These are phyloP conservation scores for Cucurbitaria berberidis DNA, from an alignment of 2,329 filamentous ascomycete species.

Conservation along the genomic window DNA sequence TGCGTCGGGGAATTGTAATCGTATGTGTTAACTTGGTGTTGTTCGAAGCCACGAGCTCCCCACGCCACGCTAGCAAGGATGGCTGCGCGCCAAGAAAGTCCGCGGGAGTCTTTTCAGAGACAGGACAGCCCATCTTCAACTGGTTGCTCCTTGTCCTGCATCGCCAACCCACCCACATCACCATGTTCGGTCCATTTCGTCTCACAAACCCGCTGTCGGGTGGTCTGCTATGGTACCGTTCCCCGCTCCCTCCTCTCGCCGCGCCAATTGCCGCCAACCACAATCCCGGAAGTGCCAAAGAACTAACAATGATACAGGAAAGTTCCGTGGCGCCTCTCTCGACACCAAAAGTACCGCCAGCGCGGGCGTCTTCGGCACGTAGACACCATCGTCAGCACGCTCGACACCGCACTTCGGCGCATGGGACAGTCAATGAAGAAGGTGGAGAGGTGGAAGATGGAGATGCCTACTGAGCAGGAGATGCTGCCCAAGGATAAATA, in stretches of 20 bases:
- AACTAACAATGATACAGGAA: slow-evolving; percentile 66
- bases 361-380: slow-evolving; percentile 64
- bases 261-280: slow-evolving; percentile 12
- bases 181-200: slow-evolving; percentile 51
- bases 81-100: slow-evolving; percentile 40
- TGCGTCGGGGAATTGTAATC: background rate
- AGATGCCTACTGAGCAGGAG: slow-evolving; percentile 95
- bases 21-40: too few species aligned
- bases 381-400: slow-evolving; percentile 82
- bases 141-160: slow-evolving; percentile 17
- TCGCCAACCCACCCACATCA: slow-evolving; percentile 25
- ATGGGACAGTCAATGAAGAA: slow-evolving; percentile 73
- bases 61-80: slow-evolving; percentile 31
- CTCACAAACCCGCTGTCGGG: slow-evolving; percentile 49
- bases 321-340: slow-evolving; percentile 93
- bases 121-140: slow-evolving; percentile 21
- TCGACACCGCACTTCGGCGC: slow-evolving; percentile 78
- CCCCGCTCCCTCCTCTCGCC: background rate
- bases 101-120: slow-evolving; percentile 37
- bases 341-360: slow-evolving; percentile 58
- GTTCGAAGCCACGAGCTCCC: slow-evolving; percentile 23
- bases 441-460: slow-evolving; percentile 87
- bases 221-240: slow-evolving; percentile 46
- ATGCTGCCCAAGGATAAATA: slow-evolving; percentile 98
- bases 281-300: background rate